Evolutionary conservation across 495 filamentous ascomycete genomes (phyloP), one percentile per base, ranked within the genome.

Genomic region (Podospora fimiseda): DNA sequence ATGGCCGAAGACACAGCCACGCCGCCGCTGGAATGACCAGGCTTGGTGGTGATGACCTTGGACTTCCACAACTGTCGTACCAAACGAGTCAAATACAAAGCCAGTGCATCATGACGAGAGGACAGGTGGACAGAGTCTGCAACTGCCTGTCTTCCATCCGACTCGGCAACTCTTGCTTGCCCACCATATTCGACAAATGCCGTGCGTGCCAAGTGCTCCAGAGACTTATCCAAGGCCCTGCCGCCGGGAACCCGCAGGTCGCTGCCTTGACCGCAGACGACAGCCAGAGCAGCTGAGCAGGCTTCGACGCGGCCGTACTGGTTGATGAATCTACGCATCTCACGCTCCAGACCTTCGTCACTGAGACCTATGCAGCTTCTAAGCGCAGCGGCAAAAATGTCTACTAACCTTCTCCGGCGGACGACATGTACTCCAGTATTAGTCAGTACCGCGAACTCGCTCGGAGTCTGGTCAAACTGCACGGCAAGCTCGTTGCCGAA

Each of bases 401-500:
- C 93, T 4, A 97, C 90, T 8, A 97, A 74, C 49, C 94, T 79
- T 59, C 89, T 75, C 33, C 94, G 80, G 18, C 89, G 82, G 51
- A 95, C 79, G 21, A 93, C 76, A 56, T 95, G 87, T 50, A 99
- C 81, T 2, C 92, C 93, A 14, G 78, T 86, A 57, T 91, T 93
- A 7, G 93, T 96, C 51, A 99, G 73, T 30, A 99, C 83, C 5
- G 90, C 94, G 48, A 96, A 80, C 60, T 97, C 90, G 9, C 86
- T 79, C 3, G 84, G 78, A 0, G 81, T 74, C 21, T 88, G 77
- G 60, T 97, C 94, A 56, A 90, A 96, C 63, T 99, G 93, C 37
- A 94, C 84, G 6, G 94, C 90, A 53, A 95, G 73, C 65, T 99
- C 93, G 59, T 99, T 99, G 15, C 90, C 90, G 61, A 95, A 98